A percentile compares a stretch with the other conserved stretches of the same genome.
Evolutionary conservation across 441 rosid genomes (phyloP).

Genomic region (Pelargonium myrrhifolium): DNA sequence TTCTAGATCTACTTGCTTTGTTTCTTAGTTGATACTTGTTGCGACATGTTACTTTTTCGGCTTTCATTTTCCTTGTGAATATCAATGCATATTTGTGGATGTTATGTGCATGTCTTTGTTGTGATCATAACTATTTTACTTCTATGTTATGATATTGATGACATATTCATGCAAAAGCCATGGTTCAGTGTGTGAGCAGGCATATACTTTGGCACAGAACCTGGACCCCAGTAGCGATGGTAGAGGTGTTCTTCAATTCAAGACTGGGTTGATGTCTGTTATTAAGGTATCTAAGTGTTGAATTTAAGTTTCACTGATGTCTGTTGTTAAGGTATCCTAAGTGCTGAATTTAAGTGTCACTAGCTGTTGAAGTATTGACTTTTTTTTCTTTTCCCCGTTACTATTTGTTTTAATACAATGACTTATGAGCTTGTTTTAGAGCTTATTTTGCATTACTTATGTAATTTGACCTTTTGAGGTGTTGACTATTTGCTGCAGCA

Average conservation of each 20-base stretch:
- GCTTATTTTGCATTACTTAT: neutral
- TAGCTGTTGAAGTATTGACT: slow-evolving; percentile 8
- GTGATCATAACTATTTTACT: neutral
- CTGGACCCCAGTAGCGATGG: slow-evolving; percentile 95
- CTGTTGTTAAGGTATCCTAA: slow-evolving; percentile 61
- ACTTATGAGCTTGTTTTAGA: neutral
- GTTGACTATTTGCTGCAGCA: slow-evolving; percentile 54
- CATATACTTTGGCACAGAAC: slow-evolving; percentile 87
- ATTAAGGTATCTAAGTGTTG: too few species aligned
- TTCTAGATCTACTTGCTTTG: neutral
- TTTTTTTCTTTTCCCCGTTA: slow-evolving; percentile 1
- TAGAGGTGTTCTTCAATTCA: slow-evolving; percentile 98
- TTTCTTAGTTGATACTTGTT: neutral
- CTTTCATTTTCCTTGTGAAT: slow-evolving; percentile 7
- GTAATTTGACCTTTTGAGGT: slow-evolving; percentile 9
- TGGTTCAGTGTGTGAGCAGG: slow-evolving; percentile 90
- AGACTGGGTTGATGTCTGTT: slow-evolving; percentile 94
- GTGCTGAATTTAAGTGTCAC: slow-evolving; percentile 5
- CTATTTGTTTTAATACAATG: neutral
- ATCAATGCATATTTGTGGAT: slow-evolving; percentile 8
- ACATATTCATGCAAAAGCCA: neutral
- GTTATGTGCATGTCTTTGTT: neutral
- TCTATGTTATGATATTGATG: neutral
- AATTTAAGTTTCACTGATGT: too few species aligned
- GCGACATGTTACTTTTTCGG: neutral